Evolutionary conservation across 805 yeast genomes (phyloP), one percentile per base, ranked within the genome.

Genomic region (Cyberlindnera mycetangii): DNA sequence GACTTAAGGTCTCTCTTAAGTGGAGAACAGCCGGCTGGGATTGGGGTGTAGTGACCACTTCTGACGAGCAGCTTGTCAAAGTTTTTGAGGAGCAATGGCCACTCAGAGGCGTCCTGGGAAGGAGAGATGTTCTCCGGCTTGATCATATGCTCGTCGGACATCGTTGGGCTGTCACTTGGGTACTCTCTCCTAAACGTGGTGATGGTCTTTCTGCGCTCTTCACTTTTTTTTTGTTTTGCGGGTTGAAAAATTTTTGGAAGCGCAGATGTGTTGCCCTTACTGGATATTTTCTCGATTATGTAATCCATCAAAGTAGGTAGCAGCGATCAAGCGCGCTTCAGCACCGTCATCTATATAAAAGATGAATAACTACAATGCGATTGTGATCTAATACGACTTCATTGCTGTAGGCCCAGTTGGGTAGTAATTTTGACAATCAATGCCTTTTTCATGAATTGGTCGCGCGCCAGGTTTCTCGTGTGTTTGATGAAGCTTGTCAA

Each of bases 1-100:
- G 87, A 76, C 69, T 87, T 87, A 58, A 93, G 73, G 68, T 89
- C 97, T 76, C 99, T 84, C 71, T 89, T 89, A 65, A 87, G 77
- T 50, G 99, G 99, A 42, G 96, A 81, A 65, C 92, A 79, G 53
- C 99, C 99, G 44, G 92, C 75, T 60, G 98, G 97, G 58, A 90
- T 90, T 56, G 98, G 98, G 36, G 98, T 92, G 67, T 93, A 92
- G 66, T 93, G 99, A 37, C 96, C 96, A 49, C 95, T 83, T 75
- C 99, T 85, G 44, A 93, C 97, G 52, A 90, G 75, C 48, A 93
- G 75, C 71, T 90, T 85, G 75, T 93, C 98, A 69, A 83, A 93
- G 75, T 92, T 83, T 68, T 93, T 93, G 67, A 93, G 75, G 59
- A 93, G 75, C 60, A 93, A 76, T 25, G 99, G 99, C 98, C 98